A percentile compares a stretch with the other conserved stretches of the same genome.
Conservation (phyloP, 495 filamentous ascomycete species). For the Tricharina praecox region DNA sequence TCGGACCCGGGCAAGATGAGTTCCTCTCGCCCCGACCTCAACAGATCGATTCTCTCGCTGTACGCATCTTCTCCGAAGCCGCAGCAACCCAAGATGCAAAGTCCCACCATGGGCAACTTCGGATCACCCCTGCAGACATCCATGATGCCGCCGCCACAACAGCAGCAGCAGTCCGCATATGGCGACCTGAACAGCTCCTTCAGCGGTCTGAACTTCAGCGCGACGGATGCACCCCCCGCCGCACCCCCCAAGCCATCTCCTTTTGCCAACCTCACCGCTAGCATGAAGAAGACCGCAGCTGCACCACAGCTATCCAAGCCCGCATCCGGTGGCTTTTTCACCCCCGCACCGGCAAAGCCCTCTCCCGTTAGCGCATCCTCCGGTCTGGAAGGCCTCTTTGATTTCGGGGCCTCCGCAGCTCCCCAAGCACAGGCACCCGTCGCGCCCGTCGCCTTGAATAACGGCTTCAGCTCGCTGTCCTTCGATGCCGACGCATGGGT, state of each 20-base stretch:
- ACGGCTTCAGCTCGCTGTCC: not conserved
- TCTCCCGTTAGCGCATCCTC: conserved; percentile 33
- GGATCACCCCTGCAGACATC: conserved; percentile 20
- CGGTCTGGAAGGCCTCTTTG: conserved; percentile 59
- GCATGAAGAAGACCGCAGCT: conserved; percentile 37
- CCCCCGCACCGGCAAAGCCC: conserved; percentile 34
- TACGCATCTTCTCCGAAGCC: conserved; percentile 65
- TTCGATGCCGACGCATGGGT: conserved; percentile 41
- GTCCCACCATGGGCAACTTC: conserved; percentile 24
- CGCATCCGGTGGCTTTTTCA: conserved; percentile 66
- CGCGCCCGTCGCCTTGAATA: conserved; percentile 20
- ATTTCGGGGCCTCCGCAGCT: conserved; percentile 41
- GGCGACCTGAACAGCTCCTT: conserved; percentile 79
- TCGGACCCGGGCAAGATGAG: conserved; percentile 20
- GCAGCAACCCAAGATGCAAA: conserved; percentile 34
- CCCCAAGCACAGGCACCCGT: conserved; percentile 26
- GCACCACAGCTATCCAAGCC: conserved; percentile 36
- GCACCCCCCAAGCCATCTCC: conserved; percentile 45
- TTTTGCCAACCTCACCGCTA: conserved; percentile 51
- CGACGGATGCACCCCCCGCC: conserved; percentile 37
- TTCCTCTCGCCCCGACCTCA: conserved; percentile 71
- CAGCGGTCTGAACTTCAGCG: conserved; percentile 55
- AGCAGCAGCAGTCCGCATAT: conserved; percentile 37
- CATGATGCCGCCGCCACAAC: too few species aligned
- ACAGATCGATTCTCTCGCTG: conserved; percentile 89